Percentiles rank a stretch among this genome's conserved stretches.
Conservation (phyloP, 2,329 filamentous ascomycete species). For the Ceratocystis ficicola region DNA sequence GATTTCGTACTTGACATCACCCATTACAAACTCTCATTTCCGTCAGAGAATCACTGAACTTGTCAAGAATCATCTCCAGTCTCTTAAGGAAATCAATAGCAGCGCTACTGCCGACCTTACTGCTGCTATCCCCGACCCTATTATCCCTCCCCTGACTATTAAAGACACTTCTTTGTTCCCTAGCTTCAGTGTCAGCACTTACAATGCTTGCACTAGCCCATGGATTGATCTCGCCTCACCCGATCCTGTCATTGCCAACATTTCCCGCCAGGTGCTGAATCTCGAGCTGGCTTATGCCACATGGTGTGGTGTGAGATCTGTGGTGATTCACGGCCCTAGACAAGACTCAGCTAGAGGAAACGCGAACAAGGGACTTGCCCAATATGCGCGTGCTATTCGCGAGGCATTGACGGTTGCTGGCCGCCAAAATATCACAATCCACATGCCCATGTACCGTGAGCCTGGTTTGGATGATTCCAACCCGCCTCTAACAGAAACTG, state of each 20-base stretch:
- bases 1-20: conserved; percentile 69
- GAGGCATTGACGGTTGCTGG: conserved; percentile 64
- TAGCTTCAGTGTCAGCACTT: conserved; percentile 54
- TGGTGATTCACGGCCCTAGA: conserved; percentile 69
- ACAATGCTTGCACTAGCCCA: conserved; percentile 69
- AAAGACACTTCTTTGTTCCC: conserved; percentile 67
- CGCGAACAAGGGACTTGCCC: conserved; percentile 44
- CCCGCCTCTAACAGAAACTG: conserved; percentile 38
- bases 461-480: conserved; percentile 44
- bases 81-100: conserved; percentile 34
- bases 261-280: conserved; percentile 81
- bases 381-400: conserved; percentile 73
- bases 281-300: conserved; percentile 89
- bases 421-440: conserved; percentile 67
- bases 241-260: conserved; percentile 68
- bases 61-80: conserved; percentile 43
- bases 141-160: conserved; percentile 58
- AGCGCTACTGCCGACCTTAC: conserved; percentile 33
- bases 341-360: conserved; percentile 44
- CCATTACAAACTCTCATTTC: conserved; percentile 65
- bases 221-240: conserved; percentile 86
- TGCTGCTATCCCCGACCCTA: conserved; percentile 42
- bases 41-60: conserved; percentile 54
- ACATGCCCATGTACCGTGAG: conserved; percentile 72
- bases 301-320: conserved; percentile 78